Evolutionary conservation across 1,284 basidiomycete genomes (phyloP).

Genomic region (Porogramme epimiltina): DNA sequence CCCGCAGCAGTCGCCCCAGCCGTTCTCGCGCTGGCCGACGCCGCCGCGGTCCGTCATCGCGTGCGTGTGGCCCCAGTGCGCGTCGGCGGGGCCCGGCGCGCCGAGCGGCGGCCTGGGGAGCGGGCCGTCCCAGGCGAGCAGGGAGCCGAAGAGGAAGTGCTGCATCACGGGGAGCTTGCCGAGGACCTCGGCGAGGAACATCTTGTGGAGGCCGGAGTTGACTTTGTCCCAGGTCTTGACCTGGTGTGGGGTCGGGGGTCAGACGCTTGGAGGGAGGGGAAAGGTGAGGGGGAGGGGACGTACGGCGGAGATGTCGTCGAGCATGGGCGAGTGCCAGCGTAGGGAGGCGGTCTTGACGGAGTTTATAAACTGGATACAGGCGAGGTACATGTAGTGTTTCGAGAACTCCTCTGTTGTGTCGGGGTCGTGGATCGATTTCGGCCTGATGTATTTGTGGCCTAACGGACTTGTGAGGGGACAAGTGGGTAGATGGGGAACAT

Average conservation of each 20-base stretch:
- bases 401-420: slow-evolving; percentile 95
- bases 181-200: slow-evolving; percentile 96
- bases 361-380: slow-evolving; percentile 97
- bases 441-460: slow-evolving; percentile 90
- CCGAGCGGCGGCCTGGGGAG: slow-evolving; percentile 39
- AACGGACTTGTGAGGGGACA: background rate
- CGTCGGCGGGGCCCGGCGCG: slow-evolving; percentile 45
- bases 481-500: background rate
- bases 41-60: slow-evolving; percentile 51
- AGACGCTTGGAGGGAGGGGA: background rate
- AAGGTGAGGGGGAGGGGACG: slow-evolving; percentile 20
- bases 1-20: slow-evolving; percentile 96
- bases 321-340: slow-evolving; percentile 98
- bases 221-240: slow-evolving; percentile 98
- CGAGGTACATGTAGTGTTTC: slow-evolving; percentile 95
- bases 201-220: slow-evolving; percentile 97
- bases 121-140: slow-evolving; percentile 76
- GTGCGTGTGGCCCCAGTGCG: slow-evolving; percentile 61
- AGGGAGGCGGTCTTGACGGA: slow-evolving; percentile 95
- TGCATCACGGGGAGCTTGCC: slow-evolving; percentile 96
- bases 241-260: slow-evolving; percentile 34
- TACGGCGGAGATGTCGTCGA: slow-evolving; percentile 96
- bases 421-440: slow-evolving; percentile 90
- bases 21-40: slow-evolving; percentile 49
- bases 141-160: slow-evolving; percentile 84